phyloP scores from a whole-genome alignment of 2,329 filamentous ascomycete genomes.

The Claviceps spartinae region DNA sequence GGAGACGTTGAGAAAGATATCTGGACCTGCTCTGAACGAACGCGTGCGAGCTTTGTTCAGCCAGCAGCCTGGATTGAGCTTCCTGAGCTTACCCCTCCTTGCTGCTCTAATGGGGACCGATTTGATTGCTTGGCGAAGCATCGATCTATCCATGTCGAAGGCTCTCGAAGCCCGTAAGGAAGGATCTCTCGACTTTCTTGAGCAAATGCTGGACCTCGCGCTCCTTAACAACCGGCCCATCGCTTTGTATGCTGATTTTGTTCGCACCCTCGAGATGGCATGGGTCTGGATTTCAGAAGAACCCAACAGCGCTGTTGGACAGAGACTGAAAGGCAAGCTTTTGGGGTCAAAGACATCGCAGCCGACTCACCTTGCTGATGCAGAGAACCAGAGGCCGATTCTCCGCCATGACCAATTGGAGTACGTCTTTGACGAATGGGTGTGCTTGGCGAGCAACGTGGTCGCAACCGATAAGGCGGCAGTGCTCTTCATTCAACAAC shows the following conservation, averaged over 20 bases:
- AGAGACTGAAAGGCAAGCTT: slow-evolving; percentile 56
- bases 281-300: slow-evolving; percentile 72
- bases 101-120: slow-evolving; percentile 45
- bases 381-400: slow-evolving; percentile 26
- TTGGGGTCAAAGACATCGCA: slow-evolving; percentile 27
- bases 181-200: slow-evolving; percentile 65
- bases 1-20: slow-evolving; percentile 46
- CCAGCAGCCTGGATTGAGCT: slow-evolving; percentile 39
- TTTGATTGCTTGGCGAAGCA: slow-evolving; percentile 46
- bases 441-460: slow-evolving; percentile 66
- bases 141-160: slow-evolving; percentile 61
- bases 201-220: slow-evolving; percentile 63
- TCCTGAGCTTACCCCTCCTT: slow-evolving; percentile 45
- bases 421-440: slow-evolving; percentile 94
- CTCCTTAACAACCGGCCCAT: slow-evolving; percentile 66
- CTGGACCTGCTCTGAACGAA: slow-evolving; percentile 37
- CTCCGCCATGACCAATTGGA: slow-evolving; percentile 72
- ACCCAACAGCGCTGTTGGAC: slow-evolving; percentile 46
- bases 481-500: slow-evolving; percentile 68
- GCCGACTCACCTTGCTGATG: slow-evolving; percentile 34
- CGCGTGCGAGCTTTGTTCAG: slow-evolving; percentile 43
- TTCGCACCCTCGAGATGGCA: slow-evolving; percentile 66
- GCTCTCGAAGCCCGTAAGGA: slow-evolving; percentile 58
- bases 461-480: slow-evolving; percentile 59
- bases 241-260: slow-evolving; percentile 74